Evolutionary conservation across 805 yeast genomes (phyloP).

Genomic region (Huiozyma naganishii): DNA sequence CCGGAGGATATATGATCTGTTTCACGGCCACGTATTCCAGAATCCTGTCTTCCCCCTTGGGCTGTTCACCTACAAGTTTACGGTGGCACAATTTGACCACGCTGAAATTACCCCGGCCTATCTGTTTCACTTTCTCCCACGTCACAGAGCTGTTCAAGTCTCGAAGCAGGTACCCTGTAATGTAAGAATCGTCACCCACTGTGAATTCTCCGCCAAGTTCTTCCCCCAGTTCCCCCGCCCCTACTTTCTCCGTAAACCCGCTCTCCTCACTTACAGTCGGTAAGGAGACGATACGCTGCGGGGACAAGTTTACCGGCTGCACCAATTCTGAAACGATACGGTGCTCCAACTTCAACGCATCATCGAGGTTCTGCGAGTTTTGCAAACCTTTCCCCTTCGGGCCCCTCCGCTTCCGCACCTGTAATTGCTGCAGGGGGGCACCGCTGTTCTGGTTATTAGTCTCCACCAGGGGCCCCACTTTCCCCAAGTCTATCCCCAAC

Average conservation of each 20-base stretch:
- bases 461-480: neutral
- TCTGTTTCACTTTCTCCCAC: conserved; percentile 32
- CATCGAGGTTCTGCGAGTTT: conserved; percentile 4
- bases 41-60: neutral
- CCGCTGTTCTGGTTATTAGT: neutral
- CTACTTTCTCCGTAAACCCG: neutral
- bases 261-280: conserved; percentile 15
- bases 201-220: conserved; percentile 1
- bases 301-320: conserved; percentile 10
- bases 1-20: conserved; percentile 36
- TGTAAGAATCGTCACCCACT: conserved; percentile 5
- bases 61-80: conserved; percentile 2
- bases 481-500: neutral
- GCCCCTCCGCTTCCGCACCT: neutral
- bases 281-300: conserved; percentile 19
- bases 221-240: neutral
- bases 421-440: neutral
- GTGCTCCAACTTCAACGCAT: conserved; percentile 4
- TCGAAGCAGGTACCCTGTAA: conserved; percentile 13
- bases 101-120: conserved; percentile 66
- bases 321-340: conserved; percentile 21
- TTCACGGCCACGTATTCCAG: conserved; percentile 54
- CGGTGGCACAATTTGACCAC: conserved; percentile 42
- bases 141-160: conserved; percentile 8
- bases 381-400: neutral